phyloP scores from a whole-genome alignment of 768 basidiomycete genomes.

The Termitomyces sp. region DNA sequence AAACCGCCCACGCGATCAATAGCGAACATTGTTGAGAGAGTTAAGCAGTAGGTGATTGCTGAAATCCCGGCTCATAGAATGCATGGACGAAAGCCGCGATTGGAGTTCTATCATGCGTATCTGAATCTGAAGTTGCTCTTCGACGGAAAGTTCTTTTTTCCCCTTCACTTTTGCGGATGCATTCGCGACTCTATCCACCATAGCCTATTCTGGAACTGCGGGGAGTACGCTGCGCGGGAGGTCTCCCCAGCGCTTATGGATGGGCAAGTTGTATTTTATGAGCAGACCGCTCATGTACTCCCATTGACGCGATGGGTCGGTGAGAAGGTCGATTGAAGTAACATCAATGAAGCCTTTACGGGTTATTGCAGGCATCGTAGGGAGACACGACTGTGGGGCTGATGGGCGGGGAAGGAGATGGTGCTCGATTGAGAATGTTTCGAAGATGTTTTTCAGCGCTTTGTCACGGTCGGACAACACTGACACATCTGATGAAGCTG shows the following conservation, averaged over 20 bases:
- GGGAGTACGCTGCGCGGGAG: constrained; percentile 10
- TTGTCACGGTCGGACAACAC: not conserved
- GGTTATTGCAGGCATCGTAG: constrained; percentile 12
- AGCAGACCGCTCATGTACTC: constrained; percentile 3
- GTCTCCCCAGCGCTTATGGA: constrained; percentile 8
- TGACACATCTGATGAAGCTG: not conserved
- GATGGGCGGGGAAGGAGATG: constrained; percentile 8
- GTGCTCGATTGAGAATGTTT: constrained; percentile 11
- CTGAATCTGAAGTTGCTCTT: not conserved
- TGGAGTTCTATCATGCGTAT: not conserved
- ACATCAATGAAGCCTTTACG: constrained; percentile 12
- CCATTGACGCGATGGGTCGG: constrained; percentile 9
- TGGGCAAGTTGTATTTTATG: constrained; percentile 9
- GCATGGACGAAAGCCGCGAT: not conserved
- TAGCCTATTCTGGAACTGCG: constrained; percentile 6
- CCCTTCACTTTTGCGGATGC: not conserved
- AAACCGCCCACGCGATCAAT: not conserved
- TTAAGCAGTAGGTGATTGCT: not conserved
- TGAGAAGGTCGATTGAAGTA: constrained; percentile 6
- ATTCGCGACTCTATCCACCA: constrained; percentile 5
- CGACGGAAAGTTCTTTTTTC: not conserved
- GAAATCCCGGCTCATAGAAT: not conserved
- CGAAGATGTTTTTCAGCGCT: constrained; percentile 8
- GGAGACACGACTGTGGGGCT: not conserved
- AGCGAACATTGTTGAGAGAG: not conserved